phyloP scores from a whole-genome alignment of 768 basidiomycete genomes.

The Tylopilus cervinicoccineus region DNA sequence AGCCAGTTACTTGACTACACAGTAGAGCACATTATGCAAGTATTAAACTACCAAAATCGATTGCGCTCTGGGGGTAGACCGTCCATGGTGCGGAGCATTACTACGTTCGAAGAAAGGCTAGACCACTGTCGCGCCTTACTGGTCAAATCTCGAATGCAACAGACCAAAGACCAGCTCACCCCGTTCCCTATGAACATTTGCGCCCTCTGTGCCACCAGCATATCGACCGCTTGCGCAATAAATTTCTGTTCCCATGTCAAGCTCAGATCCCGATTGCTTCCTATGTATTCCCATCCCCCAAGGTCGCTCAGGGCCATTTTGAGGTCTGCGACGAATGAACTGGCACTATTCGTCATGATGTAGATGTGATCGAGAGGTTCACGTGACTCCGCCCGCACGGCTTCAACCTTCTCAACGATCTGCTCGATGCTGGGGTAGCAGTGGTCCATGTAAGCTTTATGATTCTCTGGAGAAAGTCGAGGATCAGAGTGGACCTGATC shows the following conservation, averaged over 20 bases:
- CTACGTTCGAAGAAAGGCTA: constrained; percentile 37
- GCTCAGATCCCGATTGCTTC: constrained; percentile 38
- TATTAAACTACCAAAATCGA: constrained; percentile 34
- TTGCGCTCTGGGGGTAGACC: constrained; percentile 26
- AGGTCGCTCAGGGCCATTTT: constrained; percentile 30
- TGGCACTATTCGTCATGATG: constrained; percentile 44
- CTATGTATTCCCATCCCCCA: constrained; percentile 35
- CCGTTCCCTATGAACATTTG: constrained; percentile 52
- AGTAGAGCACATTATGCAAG: neutral
- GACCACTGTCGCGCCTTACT: constrained; percentile 31
- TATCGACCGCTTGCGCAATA: constrained; percentile 46
- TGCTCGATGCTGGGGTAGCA: constrained; percentile 40
- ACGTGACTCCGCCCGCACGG: constrained; percentile 25
- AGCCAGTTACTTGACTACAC: no score
- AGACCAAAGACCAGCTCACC: constrained; percentile 27
- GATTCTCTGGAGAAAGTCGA: constrained; percentile 18
- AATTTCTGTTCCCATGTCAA: constrained; percentile 40
- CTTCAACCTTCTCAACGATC: constrained; percentile 38
- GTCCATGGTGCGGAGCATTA: constrained; percentile 35
- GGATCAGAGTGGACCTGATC: constrained; percentile 26
- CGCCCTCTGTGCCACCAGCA: constrained; percentile 43
- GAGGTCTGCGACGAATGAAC: constrained; percentile 38
- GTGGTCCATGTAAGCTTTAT: constrained; percentile 31
- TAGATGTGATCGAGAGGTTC: constrained; percentile 36
- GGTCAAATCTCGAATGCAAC: neutral